Evolutionary conservation across 2,329 filamentous ascomycete genomes (phyloP), one percentile per base, ranked within the genome.

Genomic region (Waltergamsia citrina): DNA sequence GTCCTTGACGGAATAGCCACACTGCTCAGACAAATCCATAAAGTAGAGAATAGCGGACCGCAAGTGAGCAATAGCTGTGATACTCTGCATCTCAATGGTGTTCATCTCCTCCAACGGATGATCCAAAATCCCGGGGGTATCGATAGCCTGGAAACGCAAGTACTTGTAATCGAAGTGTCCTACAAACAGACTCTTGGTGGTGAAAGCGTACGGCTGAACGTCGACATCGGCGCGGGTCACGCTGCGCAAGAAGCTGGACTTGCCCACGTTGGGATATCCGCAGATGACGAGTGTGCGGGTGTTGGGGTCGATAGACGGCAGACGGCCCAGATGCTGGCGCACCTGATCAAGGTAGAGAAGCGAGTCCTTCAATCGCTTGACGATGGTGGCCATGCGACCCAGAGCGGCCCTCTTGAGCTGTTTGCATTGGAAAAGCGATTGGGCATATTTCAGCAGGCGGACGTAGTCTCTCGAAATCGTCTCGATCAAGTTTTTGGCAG

Each of bases 21-120:
- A 95, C 67, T 94, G 86, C 67, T 95, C 90, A 16, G 85, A 94
- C 41, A 95, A 69, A 67, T 96, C 90, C 85, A 96, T 94, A 56
- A 96, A 96, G 63, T 96, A 96, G 39, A 96, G 69, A 43, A 98
- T 93, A 37, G 90, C 90, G 27, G 88, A 93, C 49, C 90, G 78
- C 54, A 98, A 70, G 67, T 98, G 93, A 33, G 92, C 92, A 64
- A 98, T 94, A 9, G 93, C 92, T 14, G 90, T 96, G 47, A 98
- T 95, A 41, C 84, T 60, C 69, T 96, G 92, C 86, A 96, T 96
- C 63, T 98, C 92, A 54, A 98, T 98, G 4, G 92, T 96, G 65
- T 95, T 94, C 92, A 96, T 98, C 66, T 96, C 92, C 63, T 96
- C 92, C 7, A 98, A 76, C 23, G 90, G 88, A 57, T 98, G 92